A percentile compares a stretch with the other conserved stretches of the same genome.
Conservation (phyloP, 179 eudicot species). For the Dionaea muscipula region DNA sequence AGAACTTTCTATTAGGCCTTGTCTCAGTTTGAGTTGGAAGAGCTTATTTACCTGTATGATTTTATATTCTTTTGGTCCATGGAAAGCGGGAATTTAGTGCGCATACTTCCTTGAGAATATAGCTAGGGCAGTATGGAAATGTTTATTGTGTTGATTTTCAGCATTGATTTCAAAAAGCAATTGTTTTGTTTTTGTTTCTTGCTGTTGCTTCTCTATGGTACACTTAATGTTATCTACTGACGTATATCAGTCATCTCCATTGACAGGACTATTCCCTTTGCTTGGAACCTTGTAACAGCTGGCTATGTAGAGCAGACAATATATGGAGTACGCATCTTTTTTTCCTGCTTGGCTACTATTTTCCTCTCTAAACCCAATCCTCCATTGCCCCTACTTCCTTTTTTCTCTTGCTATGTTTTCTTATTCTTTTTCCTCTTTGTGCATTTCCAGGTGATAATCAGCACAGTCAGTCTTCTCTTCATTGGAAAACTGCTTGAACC, state of each 20-base stretch:
- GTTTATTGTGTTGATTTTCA: neutral
- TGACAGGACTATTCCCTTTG: constrained; percentile 89
- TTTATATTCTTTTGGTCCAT: too few species aligned
- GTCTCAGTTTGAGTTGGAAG: too few species aligned
- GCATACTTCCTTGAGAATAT: too few species aligned
- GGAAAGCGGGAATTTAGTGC: too few species aligned
- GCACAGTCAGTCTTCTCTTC: constrained; percentile 69
- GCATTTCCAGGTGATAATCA: constrained; percentile 45
- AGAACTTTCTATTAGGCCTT: too few species aligned
- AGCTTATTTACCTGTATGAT: too few species aligned
- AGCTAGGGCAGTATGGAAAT: too few species aligned
- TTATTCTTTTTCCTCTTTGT: constrained; percentile 1
- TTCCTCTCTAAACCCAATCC: too few species aligned
- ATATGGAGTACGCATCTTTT: constrained; percentile 50
- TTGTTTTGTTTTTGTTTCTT: neutral
- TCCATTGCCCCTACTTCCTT: neutral
- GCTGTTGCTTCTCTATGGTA: neutral
- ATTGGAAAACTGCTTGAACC: constrained; percentile 94
- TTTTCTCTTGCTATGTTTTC: neutral
- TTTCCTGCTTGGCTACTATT: neutral
- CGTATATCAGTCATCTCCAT: constrained; percentile 1
- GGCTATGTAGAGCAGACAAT: constrained; percentile 82
- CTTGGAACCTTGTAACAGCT: constrained; percentile 92
- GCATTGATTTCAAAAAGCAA: neutral
- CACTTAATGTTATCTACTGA: neutral